Evolutionary conservation across 257 asterid species (phyloP), one percentile per base, ranked within the genome.

Genomic region (Schizonepeta tenuifolia): DNA sequence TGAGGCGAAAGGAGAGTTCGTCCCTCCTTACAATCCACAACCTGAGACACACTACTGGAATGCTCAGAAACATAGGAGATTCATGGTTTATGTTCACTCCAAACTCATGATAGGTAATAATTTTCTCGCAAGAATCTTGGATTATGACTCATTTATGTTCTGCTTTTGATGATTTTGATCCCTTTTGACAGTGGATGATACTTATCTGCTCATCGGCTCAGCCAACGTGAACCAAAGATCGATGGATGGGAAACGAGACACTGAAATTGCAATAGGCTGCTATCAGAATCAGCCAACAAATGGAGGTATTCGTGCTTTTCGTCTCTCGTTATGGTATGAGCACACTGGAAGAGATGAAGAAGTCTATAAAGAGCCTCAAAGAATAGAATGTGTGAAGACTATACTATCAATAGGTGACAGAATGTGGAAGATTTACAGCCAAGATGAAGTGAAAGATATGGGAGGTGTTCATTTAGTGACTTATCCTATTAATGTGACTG

Each of bases 41-140:
- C 84, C 87, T 0, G 85, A 41, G 54, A 87, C 98, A 20, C 82
- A 85, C 0, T 93, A 93, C 46, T 87, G 85, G 81, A 83, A 81
- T 67, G 89, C 97, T 71, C 95, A 93, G 83, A 87, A 76, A 62
- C 87, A 86, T 51, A 75, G 98, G 79, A 87, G 98, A 49, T 93
- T 93, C 76, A 93, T 93, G 98, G 88, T 93, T 58, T 90, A 93
- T 78, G 97, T 93, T 40, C 98, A 93, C 83, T 93, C 97, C 71
- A 93, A 93, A 81, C 80, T 93, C 83, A 86, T 93, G 95, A 93
- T 90, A 86, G 98, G 98, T 93, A 87, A 26, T 55, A 14, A 5
- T 31, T 51, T 53, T 53, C 51, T 56, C 40, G 20, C 71, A 58
- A 21, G 44, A 40, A 26, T 53, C 17, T 50, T 72, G 43, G 28